A percentile compares a stretch with the other conserved stretches of the same genome.
Conservation (phyloP, 208 protist genomes). For the Phytomonas sp. region DNA sequence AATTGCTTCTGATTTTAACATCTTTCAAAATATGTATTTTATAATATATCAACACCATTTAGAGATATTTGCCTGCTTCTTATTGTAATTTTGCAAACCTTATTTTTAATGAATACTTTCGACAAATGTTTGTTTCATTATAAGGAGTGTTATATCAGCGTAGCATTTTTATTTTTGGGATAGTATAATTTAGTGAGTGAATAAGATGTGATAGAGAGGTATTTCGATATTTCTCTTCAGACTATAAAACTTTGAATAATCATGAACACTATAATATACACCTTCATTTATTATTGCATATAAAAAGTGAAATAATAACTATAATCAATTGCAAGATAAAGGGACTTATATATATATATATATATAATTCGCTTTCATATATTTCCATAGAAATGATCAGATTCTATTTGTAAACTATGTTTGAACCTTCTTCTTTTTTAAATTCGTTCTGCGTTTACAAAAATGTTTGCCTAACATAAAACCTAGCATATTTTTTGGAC, state of each 20-base stretch:
- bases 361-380: neutral
- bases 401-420: neutral
- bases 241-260: neutral
- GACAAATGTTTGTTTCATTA: neutral
- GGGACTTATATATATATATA: neutral
- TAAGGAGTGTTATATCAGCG: constrained; percentile 5
- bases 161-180: neutral
- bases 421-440: neutral
- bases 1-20: neutral
- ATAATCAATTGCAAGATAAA: neutral
- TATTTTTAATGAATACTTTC: constrained; percentile 4
- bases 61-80: constrained; percentile 1
- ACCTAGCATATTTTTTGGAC: neutral
- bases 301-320: constrained; percentile 3
- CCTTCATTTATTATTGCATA: constrained; percentile 3
- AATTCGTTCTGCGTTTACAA: neutral
- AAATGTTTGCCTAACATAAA: neutral
- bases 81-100: constrained; percentile 7
- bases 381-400: neutral
- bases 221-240: neutral
- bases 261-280: neutral
- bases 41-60: neutral
- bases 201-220: neutral
- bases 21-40: neutral
- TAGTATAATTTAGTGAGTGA: neutral